phyloP scores from a whole-genome alignment of 176 grass and related monocot genomes.

The Luzula sylvatica region DNA sequence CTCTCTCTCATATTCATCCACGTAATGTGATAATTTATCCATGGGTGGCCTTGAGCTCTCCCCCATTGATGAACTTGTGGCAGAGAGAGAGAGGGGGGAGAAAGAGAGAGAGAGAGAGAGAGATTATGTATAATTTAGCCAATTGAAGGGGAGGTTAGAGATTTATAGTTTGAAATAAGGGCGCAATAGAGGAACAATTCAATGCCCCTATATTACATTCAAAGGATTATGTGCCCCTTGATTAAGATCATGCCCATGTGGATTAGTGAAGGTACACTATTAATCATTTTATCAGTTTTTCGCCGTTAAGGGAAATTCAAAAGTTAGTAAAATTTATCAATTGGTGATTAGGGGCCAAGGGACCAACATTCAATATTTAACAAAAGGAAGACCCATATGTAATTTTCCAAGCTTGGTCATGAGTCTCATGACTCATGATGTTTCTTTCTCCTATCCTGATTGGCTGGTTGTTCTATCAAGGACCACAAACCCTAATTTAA shows the following conservation, averaged over 20 bases:
- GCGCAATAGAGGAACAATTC: constrained; percentile 13
- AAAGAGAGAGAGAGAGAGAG: neutral
- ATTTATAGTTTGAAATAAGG: constrained; percentile 4
- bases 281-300: no score
- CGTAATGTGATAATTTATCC: neutral
- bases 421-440: no score
- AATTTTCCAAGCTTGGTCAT: no score
- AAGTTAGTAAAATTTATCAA: no score
- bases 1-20: neutral
- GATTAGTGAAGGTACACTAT: no score
- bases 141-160: neutral
- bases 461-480: no score
- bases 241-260: neutral
- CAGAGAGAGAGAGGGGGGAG: neutral
- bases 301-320: no score
- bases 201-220: constrained; percentile 5
- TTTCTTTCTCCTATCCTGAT: no score
- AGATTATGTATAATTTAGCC: neutral
- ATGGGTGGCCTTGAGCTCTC: constrained; percentile 16
- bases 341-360: no score
- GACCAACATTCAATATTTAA: no score
- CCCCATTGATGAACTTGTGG: neutral
- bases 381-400: no score
- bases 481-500: no score
- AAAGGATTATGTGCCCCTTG: constrained; percentile 18